Base-by-base conservation (phyloP, 768 basidiomycete genomes). In the Postia placenta region DNA sequence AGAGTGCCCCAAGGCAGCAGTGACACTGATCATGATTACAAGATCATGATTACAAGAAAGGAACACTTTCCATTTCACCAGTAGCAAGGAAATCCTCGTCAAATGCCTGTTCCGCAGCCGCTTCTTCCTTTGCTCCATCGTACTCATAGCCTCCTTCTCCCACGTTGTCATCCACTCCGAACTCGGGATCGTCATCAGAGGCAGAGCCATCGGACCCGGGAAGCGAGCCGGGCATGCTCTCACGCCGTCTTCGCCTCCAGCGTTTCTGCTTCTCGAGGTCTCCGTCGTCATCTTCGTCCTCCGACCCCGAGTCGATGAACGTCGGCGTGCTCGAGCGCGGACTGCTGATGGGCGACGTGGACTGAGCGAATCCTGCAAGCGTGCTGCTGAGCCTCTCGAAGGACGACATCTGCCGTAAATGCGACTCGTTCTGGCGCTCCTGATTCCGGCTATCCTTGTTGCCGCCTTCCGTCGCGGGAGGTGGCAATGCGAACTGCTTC, bases 171-270 rank as follows among this genome's bases (percentile, higher is more conserved):
- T 79, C 76, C 53, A 78, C 64, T 14, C 69, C 78, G 53, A 81
- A 79, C 42, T 78, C 70, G 59, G 75, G 71, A 53, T 84, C 78
- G 44, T 63, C 61, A 50, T 85, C 80, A 3, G 49, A 50, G 3
- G n/a, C 39, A 22, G 58, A 58, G n/a, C 55, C 55, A 37, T 52
- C 47, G n/a, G 65, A 66, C 5, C 70, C 69, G 5, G 71, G 71
- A 51, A 92, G 65, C 19, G 87, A 85, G 25, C 91, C 91, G 11
- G 89, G 91, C 86, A 94, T 92, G 60, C 89, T 92, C 37, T 80
- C 79, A 65, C 85, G 78, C 54, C 89, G 89, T 59, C 77, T 72
- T 53, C 76, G 72, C 54, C 85, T 70, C 45, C 62, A 55, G 49
- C 65, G 62, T 56, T 68, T 64, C 62, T 66, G 69, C 56, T 61